A percentile compares a stretch with the other conserved stretches of the same genome.
These are phyloP conservation scores for Pseudocercospora vitis DNA, from an alignment of 2,329 filamentous ascomycete species.

Conservation along the genomic window DNA sequence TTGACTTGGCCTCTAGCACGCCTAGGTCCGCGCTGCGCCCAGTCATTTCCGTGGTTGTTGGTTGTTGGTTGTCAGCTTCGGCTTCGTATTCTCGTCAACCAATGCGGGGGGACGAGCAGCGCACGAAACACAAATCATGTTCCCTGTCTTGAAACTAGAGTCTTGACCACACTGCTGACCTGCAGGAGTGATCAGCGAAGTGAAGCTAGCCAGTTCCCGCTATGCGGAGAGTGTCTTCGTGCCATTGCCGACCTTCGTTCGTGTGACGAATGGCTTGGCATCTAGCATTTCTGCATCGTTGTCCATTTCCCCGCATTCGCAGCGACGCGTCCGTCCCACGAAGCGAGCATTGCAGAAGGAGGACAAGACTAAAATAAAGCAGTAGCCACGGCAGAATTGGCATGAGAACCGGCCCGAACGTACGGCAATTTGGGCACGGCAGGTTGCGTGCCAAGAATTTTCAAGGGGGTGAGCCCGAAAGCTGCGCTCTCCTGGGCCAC, in stretches of 20 bases:
- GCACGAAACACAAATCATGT: no score
- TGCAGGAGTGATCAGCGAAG: no score
- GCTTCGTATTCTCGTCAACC: neutral
- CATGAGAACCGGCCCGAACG: neutral
- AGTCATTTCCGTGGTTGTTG: neutral
- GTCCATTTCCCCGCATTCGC: no score
- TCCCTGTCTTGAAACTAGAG: no score
- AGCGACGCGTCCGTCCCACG: no score
- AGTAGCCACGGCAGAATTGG: neutral
- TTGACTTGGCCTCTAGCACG: no score
- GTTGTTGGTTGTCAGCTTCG: slow-evolving; percentile 3
- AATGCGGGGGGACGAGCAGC: neutral
- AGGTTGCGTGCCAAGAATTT: neutral
- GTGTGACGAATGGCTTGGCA: slow-evolving; percentile 23
- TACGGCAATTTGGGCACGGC: neutral
- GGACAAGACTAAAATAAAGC: slow-evolving; percentile 26
- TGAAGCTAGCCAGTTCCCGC: neutral
- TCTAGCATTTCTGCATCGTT: slow-evolving; percentile 45
- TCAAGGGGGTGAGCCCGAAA: neutral
- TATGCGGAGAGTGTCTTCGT: neutral
- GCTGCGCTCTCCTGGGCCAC: no score
- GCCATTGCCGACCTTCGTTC: neutral
- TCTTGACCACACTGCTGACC: no score
- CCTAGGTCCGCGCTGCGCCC: no score
- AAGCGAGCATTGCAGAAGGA: no score